These are phyloP conservation scores for Rossbeevera mucosa DNA, from an alignment of 768 basidiomycete genomes.

Conservation along the genomic window DNA sequence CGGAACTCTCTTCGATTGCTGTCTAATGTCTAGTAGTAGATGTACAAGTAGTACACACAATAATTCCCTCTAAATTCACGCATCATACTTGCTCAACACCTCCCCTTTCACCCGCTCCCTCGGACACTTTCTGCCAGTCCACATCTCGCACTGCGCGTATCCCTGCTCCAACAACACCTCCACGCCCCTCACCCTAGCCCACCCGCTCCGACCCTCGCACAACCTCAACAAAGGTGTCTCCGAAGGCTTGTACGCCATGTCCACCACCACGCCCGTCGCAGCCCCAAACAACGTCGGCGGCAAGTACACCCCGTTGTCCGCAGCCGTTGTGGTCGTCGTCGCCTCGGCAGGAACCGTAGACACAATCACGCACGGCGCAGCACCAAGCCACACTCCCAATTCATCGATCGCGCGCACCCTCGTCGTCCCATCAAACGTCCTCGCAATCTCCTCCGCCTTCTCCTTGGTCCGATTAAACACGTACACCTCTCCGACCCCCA, in stretches of 20 bases:
- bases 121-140: conserved; percentile 71
- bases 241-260: conserved; percentile 92
- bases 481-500: conserved; percentile 70
- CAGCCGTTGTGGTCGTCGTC: conserved; percentile 35
- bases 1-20: no score
- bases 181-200: conserved; percentile 73
- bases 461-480: conserved; percentile 79
- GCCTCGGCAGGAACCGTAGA: conserved; percentile 80
- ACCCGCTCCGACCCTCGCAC: conserved; percentile 51
- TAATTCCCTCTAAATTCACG: not conserved
- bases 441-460: conserved; percentile 68
- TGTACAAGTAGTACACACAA: not conserved
- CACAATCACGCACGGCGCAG: conserved; percentile 69
- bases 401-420: conserved; percentile 56
- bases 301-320: conserved; percentile 40
- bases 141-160: conserved; percentile 75
- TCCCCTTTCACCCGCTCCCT: conserved; percentile 39
- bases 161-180: conserved; percentile 89
- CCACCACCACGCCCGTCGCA: conserved; percentile 74
- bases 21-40: no score
- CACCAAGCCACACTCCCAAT: conserved; percentile 51
- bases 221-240: conserved; percentile 75
- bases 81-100: conserved; percentile 46
- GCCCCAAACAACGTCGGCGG: conserved; percentile 53
- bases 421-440: conserved; percentile 49